These are phyloP conservation scores for Toxicodendron radicans DNA, from an alignment of 345 rosid genomes.

Conservation along the genomic window DNA sequence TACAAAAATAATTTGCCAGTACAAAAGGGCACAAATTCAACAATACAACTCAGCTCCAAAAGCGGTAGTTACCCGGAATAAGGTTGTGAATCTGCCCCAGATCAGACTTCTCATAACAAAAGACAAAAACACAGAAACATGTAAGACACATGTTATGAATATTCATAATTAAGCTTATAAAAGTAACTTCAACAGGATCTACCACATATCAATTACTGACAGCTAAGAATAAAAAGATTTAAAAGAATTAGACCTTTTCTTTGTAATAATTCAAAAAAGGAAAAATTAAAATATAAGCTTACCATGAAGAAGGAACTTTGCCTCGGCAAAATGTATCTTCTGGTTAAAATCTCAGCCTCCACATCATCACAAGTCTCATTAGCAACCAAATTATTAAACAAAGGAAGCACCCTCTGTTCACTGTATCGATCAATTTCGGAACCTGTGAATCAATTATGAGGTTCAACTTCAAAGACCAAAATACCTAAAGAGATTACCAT, in stretches of 20 bases:
- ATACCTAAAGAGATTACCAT: background rate
- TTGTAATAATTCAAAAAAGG: background rate
- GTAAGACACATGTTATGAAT: constrained; percentile 21
- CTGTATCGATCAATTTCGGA: constrained; percentile 10
- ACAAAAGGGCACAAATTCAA: background rate
- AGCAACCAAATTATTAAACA: constrained; percentile 54
- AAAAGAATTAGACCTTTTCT: no score
- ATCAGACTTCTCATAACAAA: constrained; percentile 61
- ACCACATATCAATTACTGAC: background rate
- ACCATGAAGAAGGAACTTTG: constrained; percentile 90
- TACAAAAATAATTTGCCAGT: background rate
- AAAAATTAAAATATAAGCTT: constrained; percentile 6
- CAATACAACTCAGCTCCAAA: background rate
- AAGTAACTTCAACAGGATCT: background rate
- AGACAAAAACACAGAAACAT: constrained; percentile 21
- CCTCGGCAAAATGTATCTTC: constrained; percentile 53
- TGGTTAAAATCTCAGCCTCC: constrained; percentile 59
- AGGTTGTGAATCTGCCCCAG: constrained; percentile 76
- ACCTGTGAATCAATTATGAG: constrained; percentile 30
- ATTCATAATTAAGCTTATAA: background rate
- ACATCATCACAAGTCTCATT: constrained; percentile 56
- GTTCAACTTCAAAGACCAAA: background rate
- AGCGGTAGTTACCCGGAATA: constrained; percentile 65
- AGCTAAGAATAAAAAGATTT: background rate
- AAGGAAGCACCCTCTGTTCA: constrained; percentile 44